A percentile compares a stretch with the other conserved stretches of the same genome.
Evolutionary conservation across 306 rosid species (phyloP).

Genomic region (Bauhinia variegata): DNA sequence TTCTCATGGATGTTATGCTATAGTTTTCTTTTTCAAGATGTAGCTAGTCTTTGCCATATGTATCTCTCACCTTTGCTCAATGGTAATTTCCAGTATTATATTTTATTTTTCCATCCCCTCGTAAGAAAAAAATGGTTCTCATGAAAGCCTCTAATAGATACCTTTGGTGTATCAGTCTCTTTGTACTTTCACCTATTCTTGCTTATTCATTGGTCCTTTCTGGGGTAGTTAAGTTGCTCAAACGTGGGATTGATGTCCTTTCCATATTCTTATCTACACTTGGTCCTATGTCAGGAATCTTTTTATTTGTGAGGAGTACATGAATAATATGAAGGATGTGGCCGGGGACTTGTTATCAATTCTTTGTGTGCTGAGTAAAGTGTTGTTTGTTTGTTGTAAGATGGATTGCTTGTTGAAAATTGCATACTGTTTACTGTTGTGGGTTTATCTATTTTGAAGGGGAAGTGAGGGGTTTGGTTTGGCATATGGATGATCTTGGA

Average conservation of each 20-base stretch:
- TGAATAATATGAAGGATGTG: conserved; percentile 55
- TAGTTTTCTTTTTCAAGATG: conserved; percentile 11
- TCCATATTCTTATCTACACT: conserved; percentile 28
- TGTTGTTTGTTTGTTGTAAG: conserved; percentile 57
- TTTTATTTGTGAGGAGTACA: conserved; percentile 40
- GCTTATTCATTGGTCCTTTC: conserved; percentile 16
- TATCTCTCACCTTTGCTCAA: conserved; percentile 1
- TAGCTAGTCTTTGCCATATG: conserved; percentile 10
- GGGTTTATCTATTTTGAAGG: conserved; percentile 73
- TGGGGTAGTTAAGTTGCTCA: conserved; percentile 28
- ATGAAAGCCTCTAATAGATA: background rate
- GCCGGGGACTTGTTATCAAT: conserved; percentile 45
- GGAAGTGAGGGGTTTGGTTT: conserved; percentile 78
- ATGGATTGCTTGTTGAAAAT: conserved; percentile 64
- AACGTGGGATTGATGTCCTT: conserved; percentile 36
- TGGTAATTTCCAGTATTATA: background rate
- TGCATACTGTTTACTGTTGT: conserved; percentile 62
- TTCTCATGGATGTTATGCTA: conserved; percentile 8
- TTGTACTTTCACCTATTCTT: background rate
- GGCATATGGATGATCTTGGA: conserved; percentile 85
- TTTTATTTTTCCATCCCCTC: background rate
- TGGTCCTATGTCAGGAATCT: conserved; percentile 39
- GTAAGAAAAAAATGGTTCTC: background rate
- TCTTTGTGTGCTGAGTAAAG: conserved; percentile 53
- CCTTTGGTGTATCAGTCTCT: background rate